phyloP scores from a whole-genome alignment of 148 eudicot species.

The Cornus florida region DNA sequence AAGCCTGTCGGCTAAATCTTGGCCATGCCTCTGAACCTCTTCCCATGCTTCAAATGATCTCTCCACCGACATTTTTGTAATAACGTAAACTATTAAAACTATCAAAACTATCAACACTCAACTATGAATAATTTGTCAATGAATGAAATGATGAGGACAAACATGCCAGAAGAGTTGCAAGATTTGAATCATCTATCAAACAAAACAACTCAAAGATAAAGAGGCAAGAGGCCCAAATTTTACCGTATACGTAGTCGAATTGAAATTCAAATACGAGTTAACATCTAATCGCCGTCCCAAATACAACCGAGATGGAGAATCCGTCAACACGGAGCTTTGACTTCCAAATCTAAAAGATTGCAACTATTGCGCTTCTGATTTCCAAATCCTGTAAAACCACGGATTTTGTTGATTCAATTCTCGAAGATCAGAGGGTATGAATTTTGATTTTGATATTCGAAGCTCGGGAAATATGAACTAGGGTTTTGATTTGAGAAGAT shows the following conservation, averaged over 20 bases:
- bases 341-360: not conserved
- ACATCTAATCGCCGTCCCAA: not conserved
- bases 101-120: not conserved
- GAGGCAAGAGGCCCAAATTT: not conserved
- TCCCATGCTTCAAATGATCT: slow-evolving; percentile 98
- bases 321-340: not conserved
- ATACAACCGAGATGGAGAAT: not conserved
- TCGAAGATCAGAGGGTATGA: not conserved
- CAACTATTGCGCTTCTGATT: not conserved
- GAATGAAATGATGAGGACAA: too few species aligned
- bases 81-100: not conserved
- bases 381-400: too few species aligned
- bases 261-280: not conserved
- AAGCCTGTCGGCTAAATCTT: slow-evolving; percentile 74
- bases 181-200: not conserved
- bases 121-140: not conserved
- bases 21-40: slow-evolving; percentile 94
- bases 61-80: slow-evolving; percentile 64
- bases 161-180: not conserved
- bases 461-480: not conserved
- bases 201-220: not conserved
- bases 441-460: not conserved
- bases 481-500: not conserved
- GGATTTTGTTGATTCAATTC: not conserved
- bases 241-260: not conserved